Base-by-base conservation (phyloP, 768 basidiomycete genomes). In the Lentinula raphanica region DNA sequence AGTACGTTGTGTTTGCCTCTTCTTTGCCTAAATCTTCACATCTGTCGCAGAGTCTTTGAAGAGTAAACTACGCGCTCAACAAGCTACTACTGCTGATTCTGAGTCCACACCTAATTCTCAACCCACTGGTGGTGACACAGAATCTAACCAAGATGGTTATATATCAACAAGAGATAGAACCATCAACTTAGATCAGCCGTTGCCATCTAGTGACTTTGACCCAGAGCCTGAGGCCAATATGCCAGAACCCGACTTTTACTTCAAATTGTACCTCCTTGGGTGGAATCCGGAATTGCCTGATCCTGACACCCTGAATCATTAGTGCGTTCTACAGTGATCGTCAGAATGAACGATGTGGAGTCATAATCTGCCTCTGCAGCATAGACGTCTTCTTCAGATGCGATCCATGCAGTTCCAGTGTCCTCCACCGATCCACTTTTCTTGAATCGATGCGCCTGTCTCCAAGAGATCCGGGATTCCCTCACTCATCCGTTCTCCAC, bases 241-340 rank as follows among this genome's bases (percentile, higher is more conserved):
- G 42, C 73, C 69, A 36, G 65, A 80, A 2, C 82, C 86, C 63
- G n/a, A n/a, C 76, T 81, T 3, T 77, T 86, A 63, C 77, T 85
- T 72, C 84, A 87, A 49, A 70, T 94, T 39, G 73, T 92, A 12
- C 83, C 85, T 65, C 80, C 84, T n/a, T 19, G 91, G 92, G 1
- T 93, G 91, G 91, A 89, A 92, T 71, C 81, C 90, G 27, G 91
- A 94, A 65, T 76, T 94, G 12, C 91, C 91, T 42, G 86, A 90
- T 62, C 91, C 88, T 25, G 71, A 80, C 21, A 78, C 83, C 15
- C 75, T 93, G 29, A 81, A 85, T 63, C 89, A 90, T 70, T 90
- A 89, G 90, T 92, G 63, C 58, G 86, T n/a, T n/a, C n/a, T n/a
- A n/a, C n/a, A n/a, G n/a, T n/a, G 76, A n/a, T 54, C 51, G 21